These are phyloP conservation scores for Talaromyces sp. DNA, from an alignment of 2,329 filamentous ascomycete species.

Conservation along the genomic window DNA sequence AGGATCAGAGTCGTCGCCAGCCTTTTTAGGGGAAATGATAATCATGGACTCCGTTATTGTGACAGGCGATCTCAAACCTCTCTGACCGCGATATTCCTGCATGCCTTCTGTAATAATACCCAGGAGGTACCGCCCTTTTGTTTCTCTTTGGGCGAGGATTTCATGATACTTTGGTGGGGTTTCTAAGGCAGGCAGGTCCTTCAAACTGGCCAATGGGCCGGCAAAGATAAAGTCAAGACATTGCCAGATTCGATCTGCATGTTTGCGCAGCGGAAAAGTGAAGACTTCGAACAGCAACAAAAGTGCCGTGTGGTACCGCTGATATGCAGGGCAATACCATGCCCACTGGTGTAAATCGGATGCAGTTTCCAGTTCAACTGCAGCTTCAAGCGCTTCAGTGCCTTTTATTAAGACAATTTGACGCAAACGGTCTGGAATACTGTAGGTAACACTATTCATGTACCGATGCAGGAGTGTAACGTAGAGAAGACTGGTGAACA, in stretches of 20 bases:
- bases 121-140: not conserved
- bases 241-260: slow-evolving; percentile 64
- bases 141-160: not conserved
- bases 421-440: slow-evolving; percentile 52
- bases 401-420: slow-evolving; percentile 61
- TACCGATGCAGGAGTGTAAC: slow-evolving; percentile 67
- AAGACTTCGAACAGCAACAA: slow-evolving; percentile 65
- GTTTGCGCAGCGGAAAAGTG: slow-evolving; percentile 51
- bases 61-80: not conserved
- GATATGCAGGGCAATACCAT: slow-evolving; percentile 68
- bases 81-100: not conserved
- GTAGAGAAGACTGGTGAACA: slow-evolving; percentile 60
- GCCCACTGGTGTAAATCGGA: slow-evolving; percentile 55
- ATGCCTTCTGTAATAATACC: not conserved
- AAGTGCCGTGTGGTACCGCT: slow-evolving; percentile 68
- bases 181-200: not conserved
- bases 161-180: not conserved
- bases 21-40: not conserved
- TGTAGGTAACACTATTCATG: slow-evolving; percentile 40
- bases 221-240: slow-evolving; percentile 68
- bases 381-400: slow-evolving; percentile 50
- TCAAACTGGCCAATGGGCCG: not conserved
- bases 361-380: slow-evolving; percentile 51
- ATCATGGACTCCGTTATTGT: slow-evolving; percentile 1
- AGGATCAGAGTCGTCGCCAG: slow-evolving; percentile 2